phyloP scores from a whole-genome alignment of 345 rosid species.

The Excoecaria cochinchinensis region DNA sequence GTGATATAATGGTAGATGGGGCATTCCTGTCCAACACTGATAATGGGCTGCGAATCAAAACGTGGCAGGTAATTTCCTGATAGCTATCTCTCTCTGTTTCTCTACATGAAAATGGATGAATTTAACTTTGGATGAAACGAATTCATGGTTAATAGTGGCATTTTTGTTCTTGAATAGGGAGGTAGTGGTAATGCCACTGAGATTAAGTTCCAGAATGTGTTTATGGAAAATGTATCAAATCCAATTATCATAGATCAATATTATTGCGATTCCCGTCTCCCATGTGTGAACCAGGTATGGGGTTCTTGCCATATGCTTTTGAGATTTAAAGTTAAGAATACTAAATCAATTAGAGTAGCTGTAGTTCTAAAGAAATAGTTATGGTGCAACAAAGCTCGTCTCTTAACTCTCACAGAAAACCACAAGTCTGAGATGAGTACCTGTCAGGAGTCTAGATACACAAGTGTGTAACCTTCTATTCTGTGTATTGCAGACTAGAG shows the following conservation, averaged over 20 bases:
- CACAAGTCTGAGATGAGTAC: neutral
- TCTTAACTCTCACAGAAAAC: neutral
- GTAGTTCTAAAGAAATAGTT: no score
- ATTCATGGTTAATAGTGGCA: conserved; percentile 8
- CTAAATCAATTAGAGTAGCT: neutral
- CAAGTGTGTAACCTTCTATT: neutral
- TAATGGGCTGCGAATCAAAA: conserved; percentile 88
- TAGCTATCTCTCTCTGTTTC: conserved; percentile 2
- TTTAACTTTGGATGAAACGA: neutral
- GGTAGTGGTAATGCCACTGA: conserved; percentile 67
- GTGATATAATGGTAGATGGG: conserved; percentile 52
- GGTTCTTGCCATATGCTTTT: neutral
- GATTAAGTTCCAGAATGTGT: conserved; percentile 54
- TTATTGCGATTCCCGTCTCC: conserved; percentile 68
- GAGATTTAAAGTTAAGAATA: neutral
- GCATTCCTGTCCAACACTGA: conserved; percentile 63
- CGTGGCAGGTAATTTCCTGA: conserved; percentile 76
- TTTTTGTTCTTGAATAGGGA: conserved; percentile 49
- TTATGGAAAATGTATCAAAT: conserved; percentile 77
- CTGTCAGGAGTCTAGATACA: neutral
- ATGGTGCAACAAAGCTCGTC: no score
- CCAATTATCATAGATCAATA: conserved; percentile 87
- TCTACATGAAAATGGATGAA: neutral
- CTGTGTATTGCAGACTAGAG: conserved; percentile 58
- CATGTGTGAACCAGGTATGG: conserved; percentile 82